Evolutionary conservation across 495 filamentous ascomycete species (phyloP), one percentile per base, ranked within the genome.

Genomic region (Melanomma pulvis-pyrius): DNA sequence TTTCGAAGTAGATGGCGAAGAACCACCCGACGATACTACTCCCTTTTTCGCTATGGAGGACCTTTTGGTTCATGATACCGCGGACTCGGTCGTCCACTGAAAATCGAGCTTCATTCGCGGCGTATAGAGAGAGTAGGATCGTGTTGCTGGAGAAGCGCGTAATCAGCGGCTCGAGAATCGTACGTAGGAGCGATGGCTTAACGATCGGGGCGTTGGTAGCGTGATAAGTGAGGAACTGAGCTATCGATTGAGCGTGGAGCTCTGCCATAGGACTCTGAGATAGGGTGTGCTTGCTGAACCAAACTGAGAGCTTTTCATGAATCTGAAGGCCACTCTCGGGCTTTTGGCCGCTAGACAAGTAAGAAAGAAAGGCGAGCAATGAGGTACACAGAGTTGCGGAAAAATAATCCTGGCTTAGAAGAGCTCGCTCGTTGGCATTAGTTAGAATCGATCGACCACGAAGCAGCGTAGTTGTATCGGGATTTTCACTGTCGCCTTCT

Each of bases 11-110:
- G 41, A 97, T 88, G 5, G 82, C 83, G 73, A 93, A 90, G 30
- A 87, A 75, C 52, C 87, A 84, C 19, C 83, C 84, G 28, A 82
- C 76, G 15, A 88, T 70, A 49, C 75, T 83, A 32, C 82, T 78
- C 30, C 79, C 60, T 4, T 73, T 58, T 15, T 67, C 55, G 8
- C 58, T 29, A 12, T 67, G 68, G 5, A 84, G 74, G 19, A 84
- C 75, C 17, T 79, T 73, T 32, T 82, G 75, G 22, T 79, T 74
- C 39, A 91, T 73, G 21, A 88, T 78, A 6, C 80, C 79, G 22
- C 90, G 84, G 44, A 94, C 82, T 34, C 88, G 88, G 67, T 93
- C 89, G 61, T 89, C 82, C 62, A 96, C 83, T 34, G 83, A 58
- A 39, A 73, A 73, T 13, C 69, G 61, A 12, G 52, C 30, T 58